A percentile compares a stretch with the other conserved stretches of the same genome.
Conservation (phyloP, 768 basidiomycete genomes). For the Cystobasidium tubakii region DNA sequence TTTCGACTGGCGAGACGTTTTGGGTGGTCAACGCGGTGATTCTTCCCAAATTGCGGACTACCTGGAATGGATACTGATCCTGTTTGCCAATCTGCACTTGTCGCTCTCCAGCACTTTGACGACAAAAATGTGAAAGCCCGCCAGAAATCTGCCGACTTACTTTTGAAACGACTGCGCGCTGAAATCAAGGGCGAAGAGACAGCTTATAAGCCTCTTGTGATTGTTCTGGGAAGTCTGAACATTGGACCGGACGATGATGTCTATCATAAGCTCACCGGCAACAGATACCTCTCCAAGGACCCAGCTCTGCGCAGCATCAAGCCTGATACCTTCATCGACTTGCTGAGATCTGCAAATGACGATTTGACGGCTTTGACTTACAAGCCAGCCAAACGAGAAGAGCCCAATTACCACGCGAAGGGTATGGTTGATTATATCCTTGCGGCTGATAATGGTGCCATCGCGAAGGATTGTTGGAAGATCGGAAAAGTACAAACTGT, state of each 20-base stretch:
- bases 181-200: too few species aligned
- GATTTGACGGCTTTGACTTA: slow-evolving; percentile 29
- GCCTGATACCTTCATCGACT: neutral
- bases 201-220: slow-evolving; percentile 36
- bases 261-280: slow-evolving; percentile 46
- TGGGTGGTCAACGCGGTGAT: neutral
- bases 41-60: too few species aligned
- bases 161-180: neutral
- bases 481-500: neutral
- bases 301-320: neutral
- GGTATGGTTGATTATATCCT: slow-evolving; percentile 41
- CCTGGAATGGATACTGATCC: too few species aligned
- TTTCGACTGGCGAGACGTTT: neutral
- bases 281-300: slow-evolving; percentile 6
- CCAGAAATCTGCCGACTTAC: neutral
- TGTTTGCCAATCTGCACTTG: too few species aligned
- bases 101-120: neutral
- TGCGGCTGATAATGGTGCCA: slow-evolving; percentile 25
- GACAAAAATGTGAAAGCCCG: neutral
- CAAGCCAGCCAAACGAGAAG: slow-evolving; percentile 40
- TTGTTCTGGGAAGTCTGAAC: slow-evolving; percentile 49
- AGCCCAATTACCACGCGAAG: neutral
- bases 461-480: slow-evolving; percentile 7
- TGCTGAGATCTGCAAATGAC: neutral
- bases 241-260: slow-evolving; percentile 47